Evolutionary conservation across 2,329 filamentous ascomycete species (phyloP), one percentile per base, ranked within the genome.

Genomic region (Tolypocladium paradoxum): DNA sequence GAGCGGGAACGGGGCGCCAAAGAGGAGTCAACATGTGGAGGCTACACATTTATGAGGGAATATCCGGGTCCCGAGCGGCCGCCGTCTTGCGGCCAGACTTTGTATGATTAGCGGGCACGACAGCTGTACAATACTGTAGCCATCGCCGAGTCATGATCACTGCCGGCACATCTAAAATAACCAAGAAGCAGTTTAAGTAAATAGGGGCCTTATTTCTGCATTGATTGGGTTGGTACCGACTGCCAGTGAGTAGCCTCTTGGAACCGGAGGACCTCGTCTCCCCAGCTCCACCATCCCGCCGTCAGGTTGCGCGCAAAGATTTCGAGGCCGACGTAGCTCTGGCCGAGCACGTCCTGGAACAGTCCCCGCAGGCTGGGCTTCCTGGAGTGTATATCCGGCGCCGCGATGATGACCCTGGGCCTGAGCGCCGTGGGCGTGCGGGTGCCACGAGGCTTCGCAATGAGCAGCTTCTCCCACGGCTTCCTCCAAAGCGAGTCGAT

Each of bases 251-350:
- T 70, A 7, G 74, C 66, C 55, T 76, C 74, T 62, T 91, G 88
- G 60, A 87, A 90, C 56, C 79, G 80, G 54, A 89, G 66, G 9
- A 81, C 84, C 61, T 92, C 83, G 59, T 90, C 77, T 3, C 88
- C 88, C 87, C 86, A 91, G 31, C 79, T 79, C 78, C 83, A 87
- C 88, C 88, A 92, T 0, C 85, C 85, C 8, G 81, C 76, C 2
- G 87, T 88, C 46, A 90, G 69, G 63, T 86, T 82, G 53, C 88
- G 76, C 1, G 87, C 85, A 70, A 92, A 93, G 2, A 91, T 73
- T 67, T 93, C 88, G n/a, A 91, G 70, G 2, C 78, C 86, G 18
- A 65, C 62, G 59, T 82, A 84, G 2, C 72, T 66, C 3, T 62
- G 58, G 0, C 72, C 71, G 31, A 88, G 61, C n/a, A 83, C 61